Conservation (phyloP, 805 yeast genomes). For the Jamesozyma spencerorum region DNA sequence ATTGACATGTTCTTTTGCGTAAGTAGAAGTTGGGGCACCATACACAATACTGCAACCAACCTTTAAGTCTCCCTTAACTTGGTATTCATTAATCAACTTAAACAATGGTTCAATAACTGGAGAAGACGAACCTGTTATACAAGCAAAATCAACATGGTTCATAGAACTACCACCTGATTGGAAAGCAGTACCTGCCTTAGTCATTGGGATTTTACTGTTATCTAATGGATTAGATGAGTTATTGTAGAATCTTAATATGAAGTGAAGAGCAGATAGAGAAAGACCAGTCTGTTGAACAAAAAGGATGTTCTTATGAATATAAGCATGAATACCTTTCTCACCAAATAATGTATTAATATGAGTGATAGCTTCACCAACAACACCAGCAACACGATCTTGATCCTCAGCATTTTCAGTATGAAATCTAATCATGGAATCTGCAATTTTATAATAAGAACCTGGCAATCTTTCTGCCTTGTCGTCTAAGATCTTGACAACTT, state of each 20-base stretch:
- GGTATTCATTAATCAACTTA: conserved; percentile 41
- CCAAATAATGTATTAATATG: conserved; percentile 71
- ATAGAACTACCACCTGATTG: conserved; percentile 11
- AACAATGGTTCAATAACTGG: conserved; percentile 63
- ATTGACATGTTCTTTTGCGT: conserved; percentile 53
- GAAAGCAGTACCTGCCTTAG: conserved; percentile 11
- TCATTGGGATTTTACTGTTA: conserved; percentile 21
- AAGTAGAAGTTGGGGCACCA: conserved; percentile 42
- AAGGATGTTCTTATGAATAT: conserved; percentile 56
- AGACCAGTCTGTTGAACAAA: conserved; percentile 61
- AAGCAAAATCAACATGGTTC: conserved; percentile 34
- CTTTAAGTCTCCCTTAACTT: conserved; percentile 31
- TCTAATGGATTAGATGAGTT: conserved; percentile 18
- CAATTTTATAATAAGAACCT: conserved; percentile 60
- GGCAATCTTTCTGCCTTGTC: conserved; percentile 63
- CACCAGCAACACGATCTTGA: conserved; percentile 51
- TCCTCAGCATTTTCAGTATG: conserved; percentile 63
- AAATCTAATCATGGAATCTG: conserved; percentile 68
- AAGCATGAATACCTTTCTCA: conserved; percentile 64
- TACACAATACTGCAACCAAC: conserved; percentile 53
- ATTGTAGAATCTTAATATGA: conserved; percentile 36
- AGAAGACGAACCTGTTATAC: conserved; percentile 57
- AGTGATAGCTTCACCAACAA: conserved; percentile 77
- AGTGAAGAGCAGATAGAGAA: conserved; percentile 46
- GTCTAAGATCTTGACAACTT: conserved; percentile 28